Evolutionary conservation across 2,329 filamentous ascomycete genomes (phyloP).

Genomic region (Fusarium tanahbumbuense): DNA sequence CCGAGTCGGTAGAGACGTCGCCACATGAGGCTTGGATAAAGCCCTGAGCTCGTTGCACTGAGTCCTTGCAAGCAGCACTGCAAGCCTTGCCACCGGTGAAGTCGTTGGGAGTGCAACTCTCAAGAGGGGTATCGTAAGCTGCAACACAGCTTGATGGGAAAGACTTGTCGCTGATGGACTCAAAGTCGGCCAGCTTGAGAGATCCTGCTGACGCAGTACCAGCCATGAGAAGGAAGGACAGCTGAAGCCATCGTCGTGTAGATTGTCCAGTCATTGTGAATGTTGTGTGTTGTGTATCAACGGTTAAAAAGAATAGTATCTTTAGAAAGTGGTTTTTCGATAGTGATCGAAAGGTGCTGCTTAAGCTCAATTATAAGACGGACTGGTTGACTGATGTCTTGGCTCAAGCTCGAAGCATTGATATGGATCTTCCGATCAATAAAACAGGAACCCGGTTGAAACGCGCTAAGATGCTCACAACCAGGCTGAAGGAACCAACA

Average conservation of each 20-base stretch:
- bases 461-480: slow-evolving; percentile 39
- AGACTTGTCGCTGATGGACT: slow-evolving; percentile 53
- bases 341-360: neutral
- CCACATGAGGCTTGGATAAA: slow-evolving; percentile 48
- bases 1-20: slow-evolving; percentile 37
- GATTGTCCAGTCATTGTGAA: slow-evolving; percentile 33
- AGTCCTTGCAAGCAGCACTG: slow-evolving; percentile 52
- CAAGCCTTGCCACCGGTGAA: slow-evolving; percentile 55
- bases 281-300: neutral
- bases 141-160: slow-evolving; percentile 54
- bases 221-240: slow-evolving; percentile 42
- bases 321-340: neutral
- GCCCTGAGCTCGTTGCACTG: slow-evolving; percentile 44
- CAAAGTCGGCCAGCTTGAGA: slow-evolving; percentile 55
- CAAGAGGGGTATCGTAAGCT: slow-evolving; percentile 57
- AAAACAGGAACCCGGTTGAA: slow-evolving; percentile 41
- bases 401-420: slow-evolving; percentile 20
- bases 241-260: slow-evolving; percentile 41
- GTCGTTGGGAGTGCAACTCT: slow-evolving; percentile 51
- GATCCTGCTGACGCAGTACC: slow-evolving; percentile 40
- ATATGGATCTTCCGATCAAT: slow-evolving; percentile 36
- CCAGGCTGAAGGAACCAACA: slow-evolving; percentile 30
- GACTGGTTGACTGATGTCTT: slow-evolving; percentile 4
- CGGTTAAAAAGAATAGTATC: neutral
- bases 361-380: slow-evolving; percentile 31